These are phyloP conservation scores for Venturia aucupariae DNA, from an alignment of 2,329 filamentous ascomycete species.

Conservation along the genomic window DNA sequence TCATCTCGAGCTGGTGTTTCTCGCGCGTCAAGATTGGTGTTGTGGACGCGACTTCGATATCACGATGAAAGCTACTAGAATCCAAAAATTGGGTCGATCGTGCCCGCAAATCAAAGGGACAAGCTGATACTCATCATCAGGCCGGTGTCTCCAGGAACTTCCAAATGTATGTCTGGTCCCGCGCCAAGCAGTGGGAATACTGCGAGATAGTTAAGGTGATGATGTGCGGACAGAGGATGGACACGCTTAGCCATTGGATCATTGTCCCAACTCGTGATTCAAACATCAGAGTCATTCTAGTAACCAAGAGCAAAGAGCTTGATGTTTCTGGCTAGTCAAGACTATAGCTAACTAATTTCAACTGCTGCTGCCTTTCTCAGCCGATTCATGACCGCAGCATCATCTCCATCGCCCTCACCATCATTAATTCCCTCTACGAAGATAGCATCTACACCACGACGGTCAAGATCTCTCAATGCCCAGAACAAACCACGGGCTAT, in stretches of 20 bases:
- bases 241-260: background rate
- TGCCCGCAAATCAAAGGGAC: background rate
- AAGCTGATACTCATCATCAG: background rate
- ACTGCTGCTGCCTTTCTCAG: constrained; percentile 40
- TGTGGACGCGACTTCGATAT: background rate
- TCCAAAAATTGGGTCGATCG: background rate
- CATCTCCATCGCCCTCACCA: constrained; percentile 63
- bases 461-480: constrained; percentile 75
- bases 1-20: background rate
- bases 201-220: background rate
- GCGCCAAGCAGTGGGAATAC: background rate
- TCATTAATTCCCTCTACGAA: constrained; percentile 77
- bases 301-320: background rate
- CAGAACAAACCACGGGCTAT: constrained; percentile 87
- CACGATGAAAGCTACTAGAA: too few species aligned
- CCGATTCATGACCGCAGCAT: constrained; percentile 55
- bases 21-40: background rate
- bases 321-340: background rate
- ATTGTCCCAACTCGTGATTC: background rate
- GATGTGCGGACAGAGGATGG: background rate
- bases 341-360: background rate
- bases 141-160: background rate
- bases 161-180: background rate
- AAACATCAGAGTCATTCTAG: background rate
- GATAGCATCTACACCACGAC: constrained; percentile 68